A percentile compares a stretch with the other conserved stretches of the same genome.
Evolutionary conservation across 345 rosid species (phyloP).

Genomic region (Citrus medica): DNA sequence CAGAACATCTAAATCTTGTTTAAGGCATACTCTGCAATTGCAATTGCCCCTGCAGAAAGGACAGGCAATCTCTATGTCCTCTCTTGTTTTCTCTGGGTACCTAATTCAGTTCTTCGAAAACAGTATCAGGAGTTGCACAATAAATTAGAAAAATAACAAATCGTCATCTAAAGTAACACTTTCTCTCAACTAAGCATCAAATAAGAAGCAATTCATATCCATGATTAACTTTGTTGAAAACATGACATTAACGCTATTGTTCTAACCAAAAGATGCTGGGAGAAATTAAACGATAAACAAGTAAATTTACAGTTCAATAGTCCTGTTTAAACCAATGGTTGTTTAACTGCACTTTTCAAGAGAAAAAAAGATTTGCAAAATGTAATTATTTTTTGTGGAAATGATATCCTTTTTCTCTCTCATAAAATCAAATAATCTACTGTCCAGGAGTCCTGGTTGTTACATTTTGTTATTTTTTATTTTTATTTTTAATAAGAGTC

Average conservation of each 20-base stretch:
- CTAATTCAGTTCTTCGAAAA: conserved; percentile 26
- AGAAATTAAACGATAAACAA: not conserved
- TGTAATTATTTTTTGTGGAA: not conserved
- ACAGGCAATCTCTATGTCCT: conserved; percentile 41
- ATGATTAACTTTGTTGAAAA: not conserved
- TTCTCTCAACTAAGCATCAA: not conserved
- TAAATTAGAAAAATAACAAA: conserved; percentile 1
- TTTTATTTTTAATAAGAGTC: not conserved
- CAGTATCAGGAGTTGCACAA: conserved; percentile 17
- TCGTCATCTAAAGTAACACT: not conserved
- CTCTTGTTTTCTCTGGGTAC: conserved; percentile 45
- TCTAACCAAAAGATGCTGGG: not conserved
- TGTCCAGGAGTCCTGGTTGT: not conserved
- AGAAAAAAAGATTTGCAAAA: not conserved
- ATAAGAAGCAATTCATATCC: not conserved
- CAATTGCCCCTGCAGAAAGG: conserved; percentile 53
- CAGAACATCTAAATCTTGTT: conserved; percentile 26
- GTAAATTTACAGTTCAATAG: not conserved
- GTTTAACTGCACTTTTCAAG: not conserved
- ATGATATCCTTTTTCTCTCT: not conserved
- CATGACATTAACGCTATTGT: not conserved
- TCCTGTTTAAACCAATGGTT: not conserved
- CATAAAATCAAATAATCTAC: conserved; percentile 2
- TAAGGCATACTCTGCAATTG: conserved; percentile 54
- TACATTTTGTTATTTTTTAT: not conserved